Base-by-base conservation (phyloP, 129 eudicot genomes). In the Calendula officinalis region DNA sequence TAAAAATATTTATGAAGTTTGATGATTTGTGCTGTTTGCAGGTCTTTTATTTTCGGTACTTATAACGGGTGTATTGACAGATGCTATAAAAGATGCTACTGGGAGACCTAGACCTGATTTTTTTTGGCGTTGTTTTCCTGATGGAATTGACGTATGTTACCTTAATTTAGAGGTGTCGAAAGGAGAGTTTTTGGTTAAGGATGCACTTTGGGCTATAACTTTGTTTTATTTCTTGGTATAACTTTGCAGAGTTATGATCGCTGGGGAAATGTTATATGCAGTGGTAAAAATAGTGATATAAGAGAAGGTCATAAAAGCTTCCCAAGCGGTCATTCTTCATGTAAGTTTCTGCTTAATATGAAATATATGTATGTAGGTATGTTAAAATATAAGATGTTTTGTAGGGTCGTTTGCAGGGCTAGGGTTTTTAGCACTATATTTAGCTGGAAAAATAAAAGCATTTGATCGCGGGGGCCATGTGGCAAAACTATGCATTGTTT, bases 231-330 rank as follows among this genome's bases (percentile, higher is more conserved):
- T 49, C 57, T 52, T 36, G 3, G 16, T n/a, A 15, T 64, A 39
- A 54, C 12, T 40, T 32, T 40, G 48, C 77, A 90, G 97, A 32
- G 30, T 2, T 90, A 86, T 61, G 97, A 90, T 76, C 55, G 40
- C 1, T 81, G 82, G 82, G 91, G 97, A 15, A 73, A 90, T 47
- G 98, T 91, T 34, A 30, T 82, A 48, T 91, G 98, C 78, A 78
- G 69, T 57, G 98, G 98, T 40, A 60, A 74, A 6, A 59, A 70
- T 7, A 39, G 77, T 71, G 95, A 66, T 13, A 85, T 91, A 67
- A 78, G 70, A 81, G 96, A 91, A 80, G 98, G 98, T 32, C 91
- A 91, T 68, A 91, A 91, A 81, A 91, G 98, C 60, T 91, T 91
- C 69, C 98, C 98, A 34, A 91, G 98, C 46, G 98, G 96, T 45